Percentiles rank a stretch among this genome's conserved stretches.
phyloP scores from a whole-genome alignment of 1,139 yeast species.

The Suhomyces guaymorum region DNA sequence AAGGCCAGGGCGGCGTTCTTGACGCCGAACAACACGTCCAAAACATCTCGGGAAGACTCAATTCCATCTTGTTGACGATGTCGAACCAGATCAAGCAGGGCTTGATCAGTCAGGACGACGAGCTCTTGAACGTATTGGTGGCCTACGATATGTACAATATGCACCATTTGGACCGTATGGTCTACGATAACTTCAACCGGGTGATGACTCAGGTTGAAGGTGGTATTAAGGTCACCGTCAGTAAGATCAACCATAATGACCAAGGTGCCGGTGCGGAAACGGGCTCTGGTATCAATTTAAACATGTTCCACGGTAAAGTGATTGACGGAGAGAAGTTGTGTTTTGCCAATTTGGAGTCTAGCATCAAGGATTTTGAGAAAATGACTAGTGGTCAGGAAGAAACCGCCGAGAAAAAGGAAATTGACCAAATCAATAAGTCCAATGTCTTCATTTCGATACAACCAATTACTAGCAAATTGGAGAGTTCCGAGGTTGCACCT shows the following conservation, averaged over 20 bases:
- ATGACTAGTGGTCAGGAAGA: constrained; percentile 28
- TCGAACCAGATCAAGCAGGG: constrained; percentile 54
- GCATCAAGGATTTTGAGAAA: constrained; percentile 50
- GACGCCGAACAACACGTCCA: constrained; percentile 32
- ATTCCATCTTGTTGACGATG: constrained; percentile 38
- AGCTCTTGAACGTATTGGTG: constrained; percentile 46
- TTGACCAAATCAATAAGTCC: constrained; percentile 43
- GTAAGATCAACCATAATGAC: constrained; percentile 50
- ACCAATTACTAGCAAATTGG: constrained; percentile 50
- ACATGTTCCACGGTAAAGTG: constrained; percentile 72
- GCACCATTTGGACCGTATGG: constrained; percentile 61
- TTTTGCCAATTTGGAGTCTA: constrained; percentile 79
- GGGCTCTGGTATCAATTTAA: constrained; percentile 48
- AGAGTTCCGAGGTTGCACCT: constrained; percentile 23
- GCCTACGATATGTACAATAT: constrained; percentile 82
- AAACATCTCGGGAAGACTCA: constrained; percentile 35
- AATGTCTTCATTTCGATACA: constrained; percentile 79
- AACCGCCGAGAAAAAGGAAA: constrained; percentile 20
- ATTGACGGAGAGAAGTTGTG: constrained; percentile 90
- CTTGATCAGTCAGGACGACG: constrained; percentile 68
- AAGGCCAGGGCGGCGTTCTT: constrained; percentile 13
- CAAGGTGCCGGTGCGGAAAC: constrained; percentile 6
- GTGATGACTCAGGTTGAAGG: constrained; percentile 96
- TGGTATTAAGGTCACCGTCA: constrained; percentile 63
- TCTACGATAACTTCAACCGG: constrained; percentile 67